Conservation (phyloP, 805 yeast species). For the Saturnispora ahearnii region DNA sequence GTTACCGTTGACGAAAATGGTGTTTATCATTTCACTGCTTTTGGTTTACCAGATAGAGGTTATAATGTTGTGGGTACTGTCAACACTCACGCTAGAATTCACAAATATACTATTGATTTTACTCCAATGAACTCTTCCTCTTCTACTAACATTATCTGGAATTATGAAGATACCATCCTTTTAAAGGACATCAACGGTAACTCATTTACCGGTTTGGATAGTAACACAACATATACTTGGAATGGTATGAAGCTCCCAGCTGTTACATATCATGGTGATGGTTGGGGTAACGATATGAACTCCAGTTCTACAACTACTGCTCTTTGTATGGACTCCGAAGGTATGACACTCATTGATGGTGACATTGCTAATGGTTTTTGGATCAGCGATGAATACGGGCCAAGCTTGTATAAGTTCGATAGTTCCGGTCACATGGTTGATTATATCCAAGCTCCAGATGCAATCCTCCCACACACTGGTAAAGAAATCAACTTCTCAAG, state of each 20-base stretch:
- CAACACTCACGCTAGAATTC: slow-evolving; percentile 22
- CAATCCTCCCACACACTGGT: slow-evolving; percentile 23
- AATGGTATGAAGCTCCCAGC: slow-evolving; percentile 25
- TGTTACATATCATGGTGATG: slow-evolving; percentile 23
- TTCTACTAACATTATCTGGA: slow-evolving; percentile 21
- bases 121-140: slow-evolving; percentile 19
- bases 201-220: slow-evolving; percentile 24
- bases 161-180: slow-evolving; percentile 22
- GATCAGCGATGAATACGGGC: slow-evolving; percentile 29
- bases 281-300: slow-evolving; percentile 22
- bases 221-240: slow-evolving; percentile 20
- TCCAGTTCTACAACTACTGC: slow-evolving; percentile 18
- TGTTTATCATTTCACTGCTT: slow-evolving; percentile 22
- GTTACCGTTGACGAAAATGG: slow-evolving; percentile 17
- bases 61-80: slow-evolving; percentile 28
- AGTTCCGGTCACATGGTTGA: slow-evolving; percentile 21
- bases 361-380: slow-evolving; percentile 27
- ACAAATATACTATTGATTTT: slow-evolving; percentile 19
- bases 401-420: slow-evolving; percentile 23
- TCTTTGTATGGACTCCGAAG: slow-evolving; percentile 27
- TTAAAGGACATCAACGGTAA: slow-evolving; percentile 26
- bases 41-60: slow-evolving; percentile 28
- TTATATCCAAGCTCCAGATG: slow-evolving; percentile 24
- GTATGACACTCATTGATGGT: slow-evolving; percentile 22
- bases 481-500: slow-evolving; percentile 21